Conservation (phyloP, 2,329 filamentous ascomycete species). For the Sordariomycetes sp. region DNA sequence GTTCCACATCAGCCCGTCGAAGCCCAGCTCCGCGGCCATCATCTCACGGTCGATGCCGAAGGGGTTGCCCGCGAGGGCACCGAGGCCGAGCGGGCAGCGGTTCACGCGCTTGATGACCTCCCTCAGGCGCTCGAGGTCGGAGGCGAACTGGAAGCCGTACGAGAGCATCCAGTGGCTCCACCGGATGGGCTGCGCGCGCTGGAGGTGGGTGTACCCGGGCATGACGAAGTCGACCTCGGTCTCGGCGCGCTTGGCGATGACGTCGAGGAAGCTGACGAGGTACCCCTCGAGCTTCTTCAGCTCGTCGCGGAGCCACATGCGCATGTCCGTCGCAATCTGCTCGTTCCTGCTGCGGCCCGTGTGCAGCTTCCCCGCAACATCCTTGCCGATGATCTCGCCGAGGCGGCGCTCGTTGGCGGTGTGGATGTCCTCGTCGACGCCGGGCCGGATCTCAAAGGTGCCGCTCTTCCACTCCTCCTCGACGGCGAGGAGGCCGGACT, state of each 20-base stretch:
- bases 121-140: conserved; percentile 64
- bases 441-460: conserved; percentile 35
- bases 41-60: conserved; percentile 70
- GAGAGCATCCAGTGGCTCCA: conserved; percentile 76
- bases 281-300: conserved; percentile 56
- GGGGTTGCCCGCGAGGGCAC: conserved; percentile 68
- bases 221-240: conserved; percentile 65
- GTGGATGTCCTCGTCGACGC: conserved; percentile 49
- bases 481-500: conserved; percentile 51
- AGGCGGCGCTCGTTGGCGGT: conserved; percentile 60
- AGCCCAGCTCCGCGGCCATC: conserved; percentile 71
- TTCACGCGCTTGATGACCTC: conserved; percentile 67
- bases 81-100: conserved; percentile 55
- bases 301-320: conserved; percentile 72
- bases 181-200: conserved; percentile 66
- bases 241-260: conserved; percentile 57
- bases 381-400: conserved; percentile 76
- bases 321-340: conserved; percentile 83
- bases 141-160: conserved; percentile 56
- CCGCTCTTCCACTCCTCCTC: conserved; percentile 37
- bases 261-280: conserved; percentile 55
- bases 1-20: conserved; percentile 63
- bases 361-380: conserved; percentile 78
- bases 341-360: conserved; percentile 82
- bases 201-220: conserved; percentile 81